Evolutionary conservation across 306 rosid genomes (phyloP).

Genomic region (Castanea sativa): DNA sequence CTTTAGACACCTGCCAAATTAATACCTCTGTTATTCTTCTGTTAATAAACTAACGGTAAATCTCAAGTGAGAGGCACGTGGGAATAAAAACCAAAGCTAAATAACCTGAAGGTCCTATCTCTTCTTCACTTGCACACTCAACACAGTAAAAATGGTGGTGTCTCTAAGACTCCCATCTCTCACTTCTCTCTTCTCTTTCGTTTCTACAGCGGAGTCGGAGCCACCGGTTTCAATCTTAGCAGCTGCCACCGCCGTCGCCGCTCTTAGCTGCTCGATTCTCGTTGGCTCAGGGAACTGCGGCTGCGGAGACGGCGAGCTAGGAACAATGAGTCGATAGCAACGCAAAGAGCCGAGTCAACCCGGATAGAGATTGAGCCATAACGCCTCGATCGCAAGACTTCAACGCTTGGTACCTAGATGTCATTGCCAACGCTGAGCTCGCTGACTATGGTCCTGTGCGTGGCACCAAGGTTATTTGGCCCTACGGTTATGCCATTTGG

Average conservation of each 20-base stretch:
- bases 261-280: slow-evolving; percentile 35
- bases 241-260: no score
- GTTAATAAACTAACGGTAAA: no score
- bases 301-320: slow-evolving; percentile 32
- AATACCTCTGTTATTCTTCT: no score
- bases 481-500: slow-evolving; percentile 96
- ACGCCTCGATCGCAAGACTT: slow-evolving; percentile 91
- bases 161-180: slow-evolving; percentile 65
- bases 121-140: neutral
- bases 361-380: slow-evolving; percentile 61
- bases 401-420: slow-evolving; percentile 90
- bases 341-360: slow-evolving; percentile 47
- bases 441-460: slow-evolving; percentile 99
- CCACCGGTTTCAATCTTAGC: slow-evolving; percentile 11
- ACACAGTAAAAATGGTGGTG: slow-evolving; percentile 39
- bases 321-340: slow-evolving; percentile 35
- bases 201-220: slow-evolving; percentile 29
- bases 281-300: no score
- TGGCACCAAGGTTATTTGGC: slow-evolving; percentile 98
- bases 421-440: slow-evolving; percentile 83
- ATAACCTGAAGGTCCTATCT: no score
- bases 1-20: no score
- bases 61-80: no score
- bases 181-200: slow-evolving; percentile 46
- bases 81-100: no score